These are phyloP conservation scores for Micromonas commoda DNA, from an alignment of 139 green algal genomes.

Conservation along the genomic window DNA sequence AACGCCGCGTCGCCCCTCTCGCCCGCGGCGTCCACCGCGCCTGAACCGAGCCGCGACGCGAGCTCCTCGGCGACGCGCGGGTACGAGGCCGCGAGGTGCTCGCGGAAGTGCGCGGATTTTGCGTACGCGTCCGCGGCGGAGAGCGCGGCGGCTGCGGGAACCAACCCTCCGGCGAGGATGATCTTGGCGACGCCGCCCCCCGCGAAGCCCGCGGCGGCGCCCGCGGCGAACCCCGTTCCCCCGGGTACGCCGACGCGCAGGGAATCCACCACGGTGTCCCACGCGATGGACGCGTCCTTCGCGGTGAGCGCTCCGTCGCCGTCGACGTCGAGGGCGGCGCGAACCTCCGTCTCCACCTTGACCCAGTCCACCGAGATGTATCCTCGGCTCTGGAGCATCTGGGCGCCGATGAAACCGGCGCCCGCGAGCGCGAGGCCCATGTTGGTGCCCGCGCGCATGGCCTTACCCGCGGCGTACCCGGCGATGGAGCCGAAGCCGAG, in stretches of 20 bases:
- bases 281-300: not conserved
- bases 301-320: not conserved
- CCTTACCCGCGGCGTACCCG: not conserved
- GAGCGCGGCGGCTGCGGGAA: no score
- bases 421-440: not conserved
- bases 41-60: no score
- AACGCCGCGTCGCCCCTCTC: no score
- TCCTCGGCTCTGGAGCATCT: not conserved
- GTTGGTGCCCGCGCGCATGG: not conserved
- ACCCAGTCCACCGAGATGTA: not conserved
- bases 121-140: no score
- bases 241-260: not conserved
- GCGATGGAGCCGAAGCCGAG: not conserved
- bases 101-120: no score
- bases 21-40: no score
- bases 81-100: no score
- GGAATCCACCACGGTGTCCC: not conserved
- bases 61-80: no score
- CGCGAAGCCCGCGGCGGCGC: not conserved
- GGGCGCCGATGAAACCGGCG: not conserved
- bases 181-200: no score
- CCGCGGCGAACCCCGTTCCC: not conserved
- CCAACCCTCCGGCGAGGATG: no score
- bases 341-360: not conserved
- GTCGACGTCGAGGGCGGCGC: not conserved